Percentiles rank a stretch among this genome's conserved stretches.
Conservation (phyloP, 768 basidiomycete species). For the Boletus pseudo-olivaceus region DNA sequence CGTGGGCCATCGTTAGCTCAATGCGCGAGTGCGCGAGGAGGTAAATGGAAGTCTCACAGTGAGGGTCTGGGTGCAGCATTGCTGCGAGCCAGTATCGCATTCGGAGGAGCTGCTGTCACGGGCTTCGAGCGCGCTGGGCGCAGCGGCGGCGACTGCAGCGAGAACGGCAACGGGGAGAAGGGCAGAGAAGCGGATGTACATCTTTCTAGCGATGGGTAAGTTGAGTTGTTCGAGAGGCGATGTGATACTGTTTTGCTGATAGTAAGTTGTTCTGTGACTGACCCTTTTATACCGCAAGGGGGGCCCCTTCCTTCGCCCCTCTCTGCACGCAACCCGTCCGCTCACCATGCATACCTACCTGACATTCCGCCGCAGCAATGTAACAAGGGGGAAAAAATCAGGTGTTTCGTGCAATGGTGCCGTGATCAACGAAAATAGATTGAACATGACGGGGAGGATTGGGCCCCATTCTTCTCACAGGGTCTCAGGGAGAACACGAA, state of each 20-base stretch:
- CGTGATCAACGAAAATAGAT: too few species aligned
- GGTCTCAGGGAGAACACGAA: background rate
- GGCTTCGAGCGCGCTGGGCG: constrained; percentile 1
- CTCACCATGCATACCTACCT: too few species aligned
- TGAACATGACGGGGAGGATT: background rate
- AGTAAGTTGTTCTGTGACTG: background rate
- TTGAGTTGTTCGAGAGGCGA: background rate
- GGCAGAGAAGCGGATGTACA: constrained; percentile 5
- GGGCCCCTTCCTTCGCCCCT: background rate
- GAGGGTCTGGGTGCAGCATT: constrained; percentile 6
- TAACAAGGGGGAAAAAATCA: too few species aligned
- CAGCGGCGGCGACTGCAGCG: constrained; percentile 3
- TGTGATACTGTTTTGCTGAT: background rate
- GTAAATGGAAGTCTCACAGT: background rate
- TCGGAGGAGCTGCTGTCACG: background rate
- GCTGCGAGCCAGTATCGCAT: constrained; percentile 6
- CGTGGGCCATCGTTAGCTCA: background rate
- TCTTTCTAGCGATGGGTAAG: background rate
- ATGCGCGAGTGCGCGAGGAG: too few species aligned
- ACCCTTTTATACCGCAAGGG: constrained; percentile 10
- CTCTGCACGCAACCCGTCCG: background rate
- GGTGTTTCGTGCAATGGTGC: too few species aligned
- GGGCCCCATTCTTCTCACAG: background rate
- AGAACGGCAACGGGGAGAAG: constrained; percentile 14
- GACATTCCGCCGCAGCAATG: too few species aligned